Conservation (phyloP, 2,329 filamentous ascomycete species). For the Colletotrichum lini region DNA sequence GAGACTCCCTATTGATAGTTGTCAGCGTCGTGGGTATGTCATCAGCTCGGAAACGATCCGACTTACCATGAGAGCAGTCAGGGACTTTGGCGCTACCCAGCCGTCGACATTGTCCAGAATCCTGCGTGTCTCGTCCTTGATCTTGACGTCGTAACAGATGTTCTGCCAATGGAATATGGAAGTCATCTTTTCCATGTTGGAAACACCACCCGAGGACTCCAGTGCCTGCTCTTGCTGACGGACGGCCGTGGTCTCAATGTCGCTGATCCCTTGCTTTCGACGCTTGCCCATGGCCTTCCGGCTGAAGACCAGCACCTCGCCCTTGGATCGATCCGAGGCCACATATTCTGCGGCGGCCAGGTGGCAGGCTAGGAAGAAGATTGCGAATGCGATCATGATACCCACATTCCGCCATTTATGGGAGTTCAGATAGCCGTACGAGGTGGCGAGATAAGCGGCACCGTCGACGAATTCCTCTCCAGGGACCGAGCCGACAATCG, state of each 20-base stretch:
- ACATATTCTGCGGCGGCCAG: slow-evolving; percentile 63
- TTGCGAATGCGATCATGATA: slow-evolving; percentile 66
- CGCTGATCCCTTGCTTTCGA: neutral
- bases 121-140: slow-evolving; percentile 71
- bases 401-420: slow-evolving; percentile 69
- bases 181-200: slow-evolving; percentile 60
- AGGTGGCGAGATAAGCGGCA: slow-evolving; percentile 57
- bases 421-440: slow-evolving; percentile 59
- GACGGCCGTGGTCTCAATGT: neutral
- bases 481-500: slow-evolving; percentile 59
- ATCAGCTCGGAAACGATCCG: slow-evolving; percentile 58
- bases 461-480: slow-evolving; percentile 60
- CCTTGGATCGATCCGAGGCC: slow-evolving; percentile 67
- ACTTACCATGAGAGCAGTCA: slow-evolving; percentile 73
- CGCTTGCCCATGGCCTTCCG: slow-evolving; percentile 51
- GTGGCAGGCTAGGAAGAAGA: slow-evolving; percentile 64
- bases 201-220: neutral
- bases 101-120: slow-evolving; percentile 77
- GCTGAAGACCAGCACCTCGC: slow-evolving; percentile 74
- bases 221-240: neutral
- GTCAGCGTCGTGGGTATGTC: slow-evolving; percentile 49
- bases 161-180: slow-evolving; percentile 79
- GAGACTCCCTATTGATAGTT: slow-evolving; percentile 18
- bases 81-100: slow-evolving; percentile 77
- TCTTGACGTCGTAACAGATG: slow-evolving; percentile 78